Evolutionary conservation across 768 basidiomycete genomes (phyloP).

Genomic region (Tylopilus sp.): DNA sequence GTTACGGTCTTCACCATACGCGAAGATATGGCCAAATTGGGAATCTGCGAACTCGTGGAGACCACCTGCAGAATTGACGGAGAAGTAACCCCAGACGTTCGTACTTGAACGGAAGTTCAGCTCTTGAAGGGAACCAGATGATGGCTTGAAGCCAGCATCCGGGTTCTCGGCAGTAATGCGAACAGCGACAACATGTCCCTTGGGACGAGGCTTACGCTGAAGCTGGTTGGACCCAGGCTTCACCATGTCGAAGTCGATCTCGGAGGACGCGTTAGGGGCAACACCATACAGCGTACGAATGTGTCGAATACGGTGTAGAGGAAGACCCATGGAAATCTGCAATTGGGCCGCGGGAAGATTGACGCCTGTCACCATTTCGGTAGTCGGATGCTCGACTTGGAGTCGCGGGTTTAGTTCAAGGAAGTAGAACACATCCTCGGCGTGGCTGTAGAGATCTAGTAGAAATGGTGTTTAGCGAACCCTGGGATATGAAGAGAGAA

Average conservation of each 20-base stretch:
- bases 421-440: slow-evolving; percentile 95
- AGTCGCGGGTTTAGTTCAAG: slow-evolving; percentile 98
- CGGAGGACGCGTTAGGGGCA: slow-evolving; percentile 80
- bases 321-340: slow-evolving; percentile 97
- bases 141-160: slow-evolving; percentile 99
- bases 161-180: slow-evolving; percentile 99
- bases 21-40: slow-evolving; percentile 99
- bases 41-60: slow-evolving; percentile 99
- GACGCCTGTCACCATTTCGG: slow-evolving; percentile 99
- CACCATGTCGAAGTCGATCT: slow-evolving; percentile 96
- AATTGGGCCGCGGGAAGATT: slow-evolving; percentile 97
- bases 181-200: slow-evolving; percentile 98
- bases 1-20: slow-evolving; percentile 92
- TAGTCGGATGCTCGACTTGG: slow-evolving; percentile 99
- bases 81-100: slow-evolving; percentile 99
- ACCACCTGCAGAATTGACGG: slow-evolving; percentile 91
- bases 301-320: slow-evolving; percentile 91
- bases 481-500: background rate
- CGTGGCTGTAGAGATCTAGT: slow-evolving; percentile 89
- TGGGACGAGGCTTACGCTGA: slow-evolving; percentile 93
- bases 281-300: slow-evolving; percentile 96
- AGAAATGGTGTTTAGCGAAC: slow-evolving; percentile 1
- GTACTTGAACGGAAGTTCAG: slow-evolving; percentile 99
- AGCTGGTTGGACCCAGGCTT: slow-evolving; percentile 83
- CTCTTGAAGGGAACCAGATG: slow-evolving; percentile 94